Evolutionary conservation across 257 asterid genomes (phyloP), one percentile per base, ranked within the genome.

Genomic region (Scutellaria galericulata): DNA sequence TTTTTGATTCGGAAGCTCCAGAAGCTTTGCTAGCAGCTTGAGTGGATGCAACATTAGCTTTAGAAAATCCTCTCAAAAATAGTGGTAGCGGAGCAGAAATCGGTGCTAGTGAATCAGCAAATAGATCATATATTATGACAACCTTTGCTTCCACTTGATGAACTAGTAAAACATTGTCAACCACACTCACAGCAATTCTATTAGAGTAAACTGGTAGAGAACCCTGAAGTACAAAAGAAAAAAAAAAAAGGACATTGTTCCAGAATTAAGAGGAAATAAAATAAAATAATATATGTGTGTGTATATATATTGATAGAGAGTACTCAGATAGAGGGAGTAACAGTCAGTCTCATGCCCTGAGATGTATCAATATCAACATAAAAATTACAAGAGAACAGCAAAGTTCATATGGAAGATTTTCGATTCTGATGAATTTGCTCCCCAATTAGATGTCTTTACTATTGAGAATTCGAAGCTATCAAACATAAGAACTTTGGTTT

Each of bases 101-200:
- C 40, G 97, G 98, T 41, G 83, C 83, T 76, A 81, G 89, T 47
- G 92, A 88, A 82, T 90, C 98, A 56, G 88, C 77, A 81, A 77
- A 89, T 42, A 91, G 60, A 74, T 94, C 99, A 40, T 94, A 94
- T 66, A 94, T 70, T 71, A 94, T 94, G 65, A 85, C 97, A 70
- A 94, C 99, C 83, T 91, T 94, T 37, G 99, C 97, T 64, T 89
- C 99, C 83, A 79, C 92, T 84, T 94, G 99, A 83, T 94, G 99
- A 83, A 94, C 89, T 58, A 94, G 88, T 85, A 94, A 82, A 74
- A 90, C 85, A 78, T 87, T 94, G 83, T 94, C 98, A 68, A 94
- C 85, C 71, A 89, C 96, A 69, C 89, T 94, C 70, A 88, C 82
- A 65, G 87, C 87, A 72, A 88, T 83, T 85, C 75, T 86, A 73